phyloP scores from a whole-genome alignment of 352 stramenopile genomes.

The Pythium scleroteichum region DNA sequence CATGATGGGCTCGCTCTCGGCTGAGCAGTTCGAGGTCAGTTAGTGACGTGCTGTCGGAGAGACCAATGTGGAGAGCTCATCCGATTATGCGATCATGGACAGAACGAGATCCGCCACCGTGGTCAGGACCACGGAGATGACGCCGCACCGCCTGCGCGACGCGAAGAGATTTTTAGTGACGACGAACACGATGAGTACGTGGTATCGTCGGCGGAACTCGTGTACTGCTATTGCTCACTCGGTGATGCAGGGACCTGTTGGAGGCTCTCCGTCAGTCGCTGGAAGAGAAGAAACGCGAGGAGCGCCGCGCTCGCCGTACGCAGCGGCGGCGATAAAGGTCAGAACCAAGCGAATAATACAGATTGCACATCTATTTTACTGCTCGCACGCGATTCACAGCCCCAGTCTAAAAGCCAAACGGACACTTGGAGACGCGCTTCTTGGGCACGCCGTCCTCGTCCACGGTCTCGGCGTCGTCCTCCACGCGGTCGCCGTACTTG shows the following conservation, averaged over 20 bases:
- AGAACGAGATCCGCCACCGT: constrained; percentile 82
- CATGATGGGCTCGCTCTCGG: constrained; percentile 79
- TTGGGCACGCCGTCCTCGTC: constrained; percentile 37
- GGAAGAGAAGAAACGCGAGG: constrained; percentile 69
- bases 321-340: constrained; percentile 35
- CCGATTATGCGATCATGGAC: too few species aligned
- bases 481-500: constrained; percentile 18
- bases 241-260: constrained; percentile 45
- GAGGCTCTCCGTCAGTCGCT: constrained; percentile 54
- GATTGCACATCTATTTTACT: constrained; percentile 1
- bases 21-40: constrained; percentile 80
- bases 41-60: not conserved
- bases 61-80: not conserved
- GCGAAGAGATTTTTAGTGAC: constrained; percentile 26
- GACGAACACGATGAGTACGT: constrained; percentile 40
- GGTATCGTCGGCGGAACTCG: not conserved
- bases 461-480: constrained; percentile 7
- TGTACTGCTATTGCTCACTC: not conserved
- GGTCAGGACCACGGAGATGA: constrained; percentile 16
- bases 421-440: constrained; percentile 61
- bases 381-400: not conserved
- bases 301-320: constrained; percentile 41
- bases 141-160: constrained; percentile 23
- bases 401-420: constrained; percentile 44
- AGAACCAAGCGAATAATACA: not conserved